Evolutionary conservation across 164 flowering plant genomes (phyloP), one percentile per base, ranked within the genome.

Genomic region (Aristolochia contorta): DNA sequence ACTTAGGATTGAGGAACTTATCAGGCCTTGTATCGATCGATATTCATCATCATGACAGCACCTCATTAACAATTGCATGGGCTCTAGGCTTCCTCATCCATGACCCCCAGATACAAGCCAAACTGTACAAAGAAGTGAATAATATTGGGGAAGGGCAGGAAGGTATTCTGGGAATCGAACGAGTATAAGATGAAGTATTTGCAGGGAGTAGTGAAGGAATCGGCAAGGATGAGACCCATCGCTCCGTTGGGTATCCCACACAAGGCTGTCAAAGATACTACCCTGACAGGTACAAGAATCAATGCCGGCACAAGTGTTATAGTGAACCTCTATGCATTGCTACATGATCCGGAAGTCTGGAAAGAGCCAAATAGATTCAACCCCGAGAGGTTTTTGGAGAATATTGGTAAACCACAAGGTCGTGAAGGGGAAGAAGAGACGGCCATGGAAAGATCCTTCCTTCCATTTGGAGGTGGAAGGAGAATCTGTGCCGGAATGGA

Each of bases 401-500:
- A 46, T 2, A 21, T 15, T 32, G 41, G 18, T 27, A 27, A 2
- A 27, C 30, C 30, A 14, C 20, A 33, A 33, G 48, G 56, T 16
- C 23, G 21, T 37, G 52, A 13, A 52, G 65, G 22, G 2, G 58
- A 37, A 0, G 43, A 37, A 3, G 43, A 37, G 43, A 8, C 3
- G 12, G 43, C 43, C 12, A 37, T 56, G 68, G 61, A 64, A 18
- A 47, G 54, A 25, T 65, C 65, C 9, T 69, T 65, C 18, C 46
- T 65, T 25, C 65, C 68, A 37, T 69, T 69, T 60, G 67, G 72
- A 33, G 68, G 53, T 0, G 68, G 72, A n/a, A 65, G 48, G 61
- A 33, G 68, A 50, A 51, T 55, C 3, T 69, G 72, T 46, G 58
- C 65, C 16, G 72, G 68, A 45, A 69, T 69, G 68, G 72, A 69